Evolutionary conservation across 768 basidiomycete genomes (phyloP), one percentile per base, ranked within the genome.

Genomic region (Kwoniella sp.): DNA sequence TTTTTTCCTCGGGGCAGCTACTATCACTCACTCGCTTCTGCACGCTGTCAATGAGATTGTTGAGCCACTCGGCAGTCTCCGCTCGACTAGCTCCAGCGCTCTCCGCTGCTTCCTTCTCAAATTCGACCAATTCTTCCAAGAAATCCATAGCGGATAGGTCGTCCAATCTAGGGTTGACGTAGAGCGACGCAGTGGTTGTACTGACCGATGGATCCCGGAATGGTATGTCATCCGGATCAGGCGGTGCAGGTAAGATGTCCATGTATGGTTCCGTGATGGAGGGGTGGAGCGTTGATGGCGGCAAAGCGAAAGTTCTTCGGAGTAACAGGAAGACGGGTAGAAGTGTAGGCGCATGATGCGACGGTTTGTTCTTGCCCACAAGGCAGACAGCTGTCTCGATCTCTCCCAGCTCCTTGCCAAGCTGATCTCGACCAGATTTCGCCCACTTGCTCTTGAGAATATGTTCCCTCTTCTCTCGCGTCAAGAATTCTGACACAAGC

Each of bases 401-500:
- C 26, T 80, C 79, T 23, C 71, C 73, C 5, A 80, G 53, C 57
- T 80, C 79, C 58, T 77, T 80, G 8, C 73, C 65, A 0, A 80
- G 63, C n/a, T 64, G 64, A 25, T 76, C 76, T 23, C 77, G 67
- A 4, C 79, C 79, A 15, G 73, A 73, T 52, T 77, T 76, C 15
- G 70, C 71, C 77, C 77, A 80, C 65, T 75, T 77, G 34, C 60
- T 61, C 30, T 72, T 73, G 2, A 73, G 53, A 71, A 79, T 80
- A 47, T 73, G 72, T 26, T 80, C 79, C 26, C 79, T 67, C 63
- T 78, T 80, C 55, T 80, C 79, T 25, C 78, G 61, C 3, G 75
- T 73, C 13, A 76, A 31, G 55, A 65, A 80, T 60, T 80, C 79
- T 4, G 74, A 76, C 5, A 78, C 53, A 25, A 80, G 66, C 58